A percentile compares a stretch with the other conserved stretches of the same genome.
Conservation (phyloP, 1,139 yeast species). For the Yamadazyma spencermartinsiae region DNA sequence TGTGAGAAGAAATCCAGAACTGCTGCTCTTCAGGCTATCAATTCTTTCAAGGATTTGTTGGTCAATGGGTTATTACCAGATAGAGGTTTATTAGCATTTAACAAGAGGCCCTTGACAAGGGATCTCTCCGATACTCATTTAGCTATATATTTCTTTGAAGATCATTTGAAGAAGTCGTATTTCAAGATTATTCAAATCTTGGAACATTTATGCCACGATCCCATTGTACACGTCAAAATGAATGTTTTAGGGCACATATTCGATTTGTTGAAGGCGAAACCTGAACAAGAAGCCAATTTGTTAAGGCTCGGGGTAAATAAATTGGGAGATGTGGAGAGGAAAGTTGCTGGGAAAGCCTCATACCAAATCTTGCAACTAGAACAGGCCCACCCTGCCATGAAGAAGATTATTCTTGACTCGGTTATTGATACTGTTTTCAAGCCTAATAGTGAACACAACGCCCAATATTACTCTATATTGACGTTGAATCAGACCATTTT, state of each 20-base stretch:
- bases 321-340: slow-evolving; percentile 88
- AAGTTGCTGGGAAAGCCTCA: slow-evolving; percentile 88
- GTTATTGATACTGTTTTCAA: slow-evolving; percentile 81
- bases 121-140: slow-evolving; percentile 52
- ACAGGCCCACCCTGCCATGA: slow-evolving; percentile 97
- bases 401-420: slow-evolving; percentile 71
- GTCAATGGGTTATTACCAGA: slow-evolving; percentile 81
- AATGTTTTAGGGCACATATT: slow-evolving; percentile 75
- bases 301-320: slow-evolving; percentile 88
- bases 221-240: slow-evolving; percentile 87
- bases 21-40: slow-evolving; percentile 87
- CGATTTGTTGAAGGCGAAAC: slow-evolving; percentile 78
- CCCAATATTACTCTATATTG: slow-evolving; percentile 82
- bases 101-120: slow-evolving; percentile 66
- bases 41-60: slow-evolving; percentile 86
- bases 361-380: slow-evolving; percentile 76
- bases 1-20: slow-evolving; percentile 93
- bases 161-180: slow-evolving; percentile 73
- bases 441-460: slow-evolving; percentile 76
- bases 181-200: slow-evolving; percentile 70
- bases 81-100: slow-evolving; percentile 77
- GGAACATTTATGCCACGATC: slow-evolving; percentile 81
- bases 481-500: slow-evolving; percentile 92
- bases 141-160: slow-evolving; percentile 84
- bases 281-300: slow-evolving; percentile 95